phyloP scores from a whole-genome alignment of 2,329 filamentous ascomycete genomes.

The Paecilomyces formosus region DNA sequence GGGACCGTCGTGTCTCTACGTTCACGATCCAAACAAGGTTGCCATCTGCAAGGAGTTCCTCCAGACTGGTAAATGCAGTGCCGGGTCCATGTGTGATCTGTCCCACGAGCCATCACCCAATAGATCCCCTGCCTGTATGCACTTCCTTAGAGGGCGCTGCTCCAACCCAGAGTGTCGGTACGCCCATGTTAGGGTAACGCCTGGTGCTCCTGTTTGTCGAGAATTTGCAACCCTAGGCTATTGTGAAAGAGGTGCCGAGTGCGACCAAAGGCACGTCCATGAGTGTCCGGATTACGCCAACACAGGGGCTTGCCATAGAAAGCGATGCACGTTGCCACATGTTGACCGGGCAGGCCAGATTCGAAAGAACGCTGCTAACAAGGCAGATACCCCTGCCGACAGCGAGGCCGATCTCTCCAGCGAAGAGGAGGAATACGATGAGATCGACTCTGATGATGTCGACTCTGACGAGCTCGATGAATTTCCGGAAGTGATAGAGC shows the following conservation, averaged over 20 bases:
- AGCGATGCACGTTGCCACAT: conserved; percentile 78
- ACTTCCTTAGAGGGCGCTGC: conserved; percentile 86
- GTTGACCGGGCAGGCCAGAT: conserved; percentile 79
- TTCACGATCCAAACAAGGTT: conserved; percentile 79
- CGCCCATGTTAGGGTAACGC: conserved; percentile 72
- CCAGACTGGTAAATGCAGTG: conserved; percentile 67
- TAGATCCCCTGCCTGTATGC: conserved; percentile 79
- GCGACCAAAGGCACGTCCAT: conserved; percentile 75
- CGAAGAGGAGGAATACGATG: conserved; percentile 61
- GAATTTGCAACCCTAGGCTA: conserved; percentile 81
- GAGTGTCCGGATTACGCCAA: conserved; percentile 97
- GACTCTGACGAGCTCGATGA: conserved; percentile 56
- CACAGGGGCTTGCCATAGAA: conserved; percentile 71
- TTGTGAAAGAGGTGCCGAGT: conserved; percentile 73
- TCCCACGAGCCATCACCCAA: conserved; percentile 80
- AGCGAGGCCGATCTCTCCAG: conserved; percentile 66
- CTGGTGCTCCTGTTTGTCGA: conserved; percentile 72
- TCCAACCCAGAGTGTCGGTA: conserved; percentile 80
- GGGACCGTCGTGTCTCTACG: conserved; percentile 70
- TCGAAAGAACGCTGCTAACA: conserved; percentile 48
- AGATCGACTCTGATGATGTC: conserved; percentile 59
- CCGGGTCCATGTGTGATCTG: conserved; percentile 76
- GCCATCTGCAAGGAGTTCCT: conserved; percentile 86
- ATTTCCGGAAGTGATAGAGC: conserved; percentile 29
- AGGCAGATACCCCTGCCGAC: conserved; percentile 29